Evolutionary conservation across 495 filamentous ascomycete genomes (phyloP).

Genomic region (Saxophila tyrrhenica): DNA sequence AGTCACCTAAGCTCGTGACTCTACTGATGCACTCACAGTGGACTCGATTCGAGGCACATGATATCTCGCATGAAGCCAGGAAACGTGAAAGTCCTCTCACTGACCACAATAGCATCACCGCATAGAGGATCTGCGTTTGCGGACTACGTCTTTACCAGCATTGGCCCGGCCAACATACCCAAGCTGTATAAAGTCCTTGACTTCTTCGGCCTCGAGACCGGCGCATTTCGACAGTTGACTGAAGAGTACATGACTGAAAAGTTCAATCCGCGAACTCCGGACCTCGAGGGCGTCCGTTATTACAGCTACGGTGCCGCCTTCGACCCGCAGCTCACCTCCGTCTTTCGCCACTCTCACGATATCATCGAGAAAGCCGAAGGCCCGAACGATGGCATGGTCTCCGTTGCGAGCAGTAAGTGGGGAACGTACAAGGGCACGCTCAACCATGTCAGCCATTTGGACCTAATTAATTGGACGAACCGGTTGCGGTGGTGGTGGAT

Average conservation of each 20-base stretch:
- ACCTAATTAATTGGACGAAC: slow-evolving; percentile 95
- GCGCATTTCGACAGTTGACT: slow-evolving; percentile 78
- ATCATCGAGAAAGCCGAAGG: slow-evolving; percentile 65
- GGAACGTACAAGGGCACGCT: slow-evolving; percentile 89
- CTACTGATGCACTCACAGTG: slow-evolving; percentile 37
- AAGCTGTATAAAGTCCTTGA: slow-evolving; percentile 59
- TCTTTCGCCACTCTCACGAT: slow-evolving; percentile 61
- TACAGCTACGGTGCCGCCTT: slow-evolving; percentile 83
- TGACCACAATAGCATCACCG: slow-evolving; percentile 82
- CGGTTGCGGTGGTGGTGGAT: slow-evolving; percentile 55
- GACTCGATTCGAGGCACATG: slow-evolving; percentile 88
- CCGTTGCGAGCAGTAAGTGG: slow-evolving; percentile 74
- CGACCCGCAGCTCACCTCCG: slow-evolving; percentile 53
- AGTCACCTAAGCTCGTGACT: neutral
- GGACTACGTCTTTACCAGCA: slow-evolving; percentile 65
- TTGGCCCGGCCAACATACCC: slow-evolving; percentile 49
- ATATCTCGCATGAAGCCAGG: slow-evolving; percentile 63
- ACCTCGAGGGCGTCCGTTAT: slow-evolving; percentile 63
- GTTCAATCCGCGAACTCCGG: slow-evolving; percentile 73
- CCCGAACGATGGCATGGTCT: slow-evolving; percentile 86
- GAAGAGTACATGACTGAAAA: slow-evolving; percentile 63
- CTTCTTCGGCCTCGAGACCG: slow-evolving; percentile 58
- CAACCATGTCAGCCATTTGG: slow-evolving; percentile 76
- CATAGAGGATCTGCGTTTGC: slow-evolving; percentile 76
- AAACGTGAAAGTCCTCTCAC: slow-evolving; percentile 59